Evolutionary conservation across 345 rosid genomes (phyloP), one percentile per base, ranked within the genome.

Genomic region (Acer saccharum): DNA sequence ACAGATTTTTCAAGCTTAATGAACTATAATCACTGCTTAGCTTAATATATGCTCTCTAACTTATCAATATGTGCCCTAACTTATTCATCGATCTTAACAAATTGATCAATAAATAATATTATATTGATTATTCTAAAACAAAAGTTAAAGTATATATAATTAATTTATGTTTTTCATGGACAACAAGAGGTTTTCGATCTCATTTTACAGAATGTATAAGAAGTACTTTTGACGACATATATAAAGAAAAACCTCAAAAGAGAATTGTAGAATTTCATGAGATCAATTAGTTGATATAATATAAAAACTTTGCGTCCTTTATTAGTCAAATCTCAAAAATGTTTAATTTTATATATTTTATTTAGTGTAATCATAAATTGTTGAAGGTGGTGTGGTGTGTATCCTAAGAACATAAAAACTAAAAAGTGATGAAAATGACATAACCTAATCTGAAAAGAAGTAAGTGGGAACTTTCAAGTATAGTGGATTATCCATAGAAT

Each of bases 401-500:
- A 35, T 35, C 39, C 39, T 35, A 35, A 35, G 6, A 35, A 35
- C 46, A 43, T 43, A 43, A 43, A 41, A 29, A 29, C 32, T 41
- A 41, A 41, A 43, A 72, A 46, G 21, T 14, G 1, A 2, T 39
- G 65, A 43, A 57, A 65, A 7, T n/a, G 75, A 74, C 23, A 35
- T 21, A 29, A 74, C 63, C 64, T 48, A 9, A 65, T 17, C 65
- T 7, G 0, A 41, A 6, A 21, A 17, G 16, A 68, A 32, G 57
- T 11, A 50, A 74, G 75, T 79, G 82, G 71, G 14, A 61, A 62
- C 68, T 74, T 74, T 75, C 20, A 48, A 35, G 61, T 20, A 25
- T 80, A 72, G 83, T 76, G 83, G 83, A 6, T 43, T 10, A 57
- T 64, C 68, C 55, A 71, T 11, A 1, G n/a, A 39, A 16, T 27